Base-by-base conservation (phyloP, 2,329 filamentous ascomycete genomes). In the Metarhizium brunneum region DNA sequence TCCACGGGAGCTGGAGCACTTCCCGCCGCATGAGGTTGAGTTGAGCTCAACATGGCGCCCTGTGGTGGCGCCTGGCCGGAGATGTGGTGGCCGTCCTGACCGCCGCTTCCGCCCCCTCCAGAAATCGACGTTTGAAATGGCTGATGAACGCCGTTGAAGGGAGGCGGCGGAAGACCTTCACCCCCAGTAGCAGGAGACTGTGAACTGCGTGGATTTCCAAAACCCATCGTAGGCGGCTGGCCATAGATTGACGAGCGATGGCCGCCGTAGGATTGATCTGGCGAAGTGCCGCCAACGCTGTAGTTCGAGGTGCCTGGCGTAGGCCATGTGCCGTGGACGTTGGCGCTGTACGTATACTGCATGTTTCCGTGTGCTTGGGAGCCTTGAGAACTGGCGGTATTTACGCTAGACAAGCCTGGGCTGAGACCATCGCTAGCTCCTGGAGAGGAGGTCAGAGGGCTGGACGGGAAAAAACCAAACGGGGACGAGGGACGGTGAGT, bases 111-210 rank as follows among this genome's bases (percentile, higher is more conserved):
- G 54, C 80, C 80, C 29, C 65, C 65, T 35, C 60, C 60, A 11
- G 80, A 77, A 65, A 84, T 77, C 18, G 81, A 73, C 61, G 81
- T 79, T 58, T 84, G 78, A 67, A 86, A 90, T 38, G 84, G 76
- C 48, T 84, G 80, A 58, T 86, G 78, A 61, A 84, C 83, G 59
- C 83, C 76, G 60, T 88, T 85, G 70, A 86, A 90, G 6, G 85
- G 79, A 57, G 86, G 83, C 54, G 82, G 77, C 58, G 87, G 80
- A 54, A 92, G 74, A 51, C 77, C 78, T 65, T 90, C 83, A 50
- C 75, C 76, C 32, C 77, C 74, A 7, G 81, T 77, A 10, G 74
- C 68, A 14, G 87, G 85, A 29, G 71, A 71, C 53, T 68, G 69
- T 3, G 71, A 68, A 59, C 62, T 68, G 54, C 71, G 63, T 36